Evolutionary conservation across 78 protist genomes (phyloP).

Genomic region (Tieghemostelium lacteum): DNA sequence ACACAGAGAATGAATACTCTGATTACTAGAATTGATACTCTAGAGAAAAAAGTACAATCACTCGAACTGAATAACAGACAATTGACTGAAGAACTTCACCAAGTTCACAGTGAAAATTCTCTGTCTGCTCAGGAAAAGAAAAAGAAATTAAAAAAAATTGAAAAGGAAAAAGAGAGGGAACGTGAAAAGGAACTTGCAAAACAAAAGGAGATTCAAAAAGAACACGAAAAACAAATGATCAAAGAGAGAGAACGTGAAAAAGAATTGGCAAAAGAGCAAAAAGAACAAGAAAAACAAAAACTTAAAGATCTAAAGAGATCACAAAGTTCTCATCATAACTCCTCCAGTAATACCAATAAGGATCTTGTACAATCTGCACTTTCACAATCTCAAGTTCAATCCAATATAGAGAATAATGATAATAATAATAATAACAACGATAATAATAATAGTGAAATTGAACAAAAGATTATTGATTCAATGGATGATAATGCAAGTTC

Average conservation of each 20-base stretch:
- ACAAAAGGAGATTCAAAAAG: slow-evolving; percentile 22
- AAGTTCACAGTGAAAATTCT: slow-evolving; percentile 4
- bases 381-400: no score
- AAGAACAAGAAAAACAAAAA: slow-evolving; percentile 23
- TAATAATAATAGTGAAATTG: no score
- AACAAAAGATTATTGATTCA: neutral
- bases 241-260: slow-evolving; percentile 30
- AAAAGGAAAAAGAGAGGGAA: slow-evolving; percentile 51
- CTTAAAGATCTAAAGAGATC: neutral
- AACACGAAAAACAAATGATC: slow-evolving; percentile 15
- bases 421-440: neutral
- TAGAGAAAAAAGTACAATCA: slow-evolving; percentile 21
- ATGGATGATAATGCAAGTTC: neutral
- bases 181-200: slow-evolving; percentile 1
- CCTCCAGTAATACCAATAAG: no score
- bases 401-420: neutral
- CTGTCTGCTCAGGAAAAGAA: slow-evolving; percentile 24
- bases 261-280: slow-evolving; percentile 2
- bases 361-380: no score
- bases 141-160: slow-evolving; percentile 48
- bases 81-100: slow-evolving; percentile 1
- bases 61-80: slow-evolving; percentile 11
- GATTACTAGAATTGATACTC: slow-evolving; percentile 1
- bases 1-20: slow-evolving; percentile 34
- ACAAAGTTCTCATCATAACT: neutral